Evolutionary conservation across 176 grass and related monocot species (phyloP).

Genomic region (maize (Zea mays)): Zm-B73-REFERENCE-NAM-5.0 NC_050102.1:144528001-144528500

Average conservation of each 20-base stretch:
- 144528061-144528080: slow-evolving; percentile 95
- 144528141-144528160: slow-evolving; percentile 97
- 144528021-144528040: slow-evolving; percentile 53
- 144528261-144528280: not conserved
- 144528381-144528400: not conserved
- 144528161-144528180: slow-evolving; percentile 61
- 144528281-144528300: not conserved
- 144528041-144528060: slow-evolving; percentile 57
- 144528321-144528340: not conserved
- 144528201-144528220: too few relatives aligned
- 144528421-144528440: not conserved
- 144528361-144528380: not conserved
- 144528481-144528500: not conserved
- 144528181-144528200: slow-evolving; percentile 64
- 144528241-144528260: not conserved
- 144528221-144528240: too few relatives aligned
- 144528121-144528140: slow-evolving; percentile 98
- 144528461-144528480: not conserved
- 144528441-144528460: not conserved
- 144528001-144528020: not conserved
- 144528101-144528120: slow-evolving; percentile 84
- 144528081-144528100: slow-evolving; percentile 68
- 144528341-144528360: not conserved
- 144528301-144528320: not conserved
- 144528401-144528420: slow-evolving; percentile 4